Evolutionary conservation across 441 rosid species (phyloP), one percentile per base, ranked within the genome.

Genomic region (Populus tomentosa): DNA sequence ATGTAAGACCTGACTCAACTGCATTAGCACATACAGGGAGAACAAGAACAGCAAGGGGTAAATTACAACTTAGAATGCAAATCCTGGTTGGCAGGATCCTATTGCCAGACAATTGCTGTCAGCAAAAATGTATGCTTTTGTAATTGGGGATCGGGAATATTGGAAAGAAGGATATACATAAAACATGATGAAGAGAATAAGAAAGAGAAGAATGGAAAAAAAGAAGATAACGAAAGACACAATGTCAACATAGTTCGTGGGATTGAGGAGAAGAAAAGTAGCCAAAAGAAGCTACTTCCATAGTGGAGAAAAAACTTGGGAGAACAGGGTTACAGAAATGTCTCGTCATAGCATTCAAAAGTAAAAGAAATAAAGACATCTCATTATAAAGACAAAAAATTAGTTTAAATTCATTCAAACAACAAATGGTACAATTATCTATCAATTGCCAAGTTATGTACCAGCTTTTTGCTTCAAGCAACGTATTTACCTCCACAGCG

Each of bases 401-500:
- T 10, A 62, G 14, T 62, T 62, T 62, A 62, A 23, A 62, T 21
- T 23, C 28, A 62, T 10, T 23, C 14, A 10, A 62, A 62, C 65
- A 62, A 62, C 24, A 62, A 61, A 24, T 4, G 24, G 28, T 24
- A 23, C 13, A 23, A 18, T 11, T 4, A 5, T 62, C 13, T 28
- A 26, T 64, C 16, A n/a, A 56, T 16, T 6, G 42, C 10, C 77
- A 38, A 69, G 53, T 69, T 66, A 75, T 62, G 75, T 72, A 28
- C 33, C 59, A 75, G 9, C 46, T 68, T 24, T 70, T 61, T 68
- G 20, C 35, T 30, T 67, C 32, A 56, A 70, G 77, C 67, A 75
- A 74, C 14, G 35, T 69, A 86, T 78, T 88, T 90, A 92, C 99
- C 97, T 96, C 99, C 10, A 75, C 87, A 71, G 74, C 88, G 69